These are phyloP conservation scores for Fusarium pilosicola DNA, from an alignment of 2,329 filamentous ascomycete species.

Conservation along the genomic window DNA sequence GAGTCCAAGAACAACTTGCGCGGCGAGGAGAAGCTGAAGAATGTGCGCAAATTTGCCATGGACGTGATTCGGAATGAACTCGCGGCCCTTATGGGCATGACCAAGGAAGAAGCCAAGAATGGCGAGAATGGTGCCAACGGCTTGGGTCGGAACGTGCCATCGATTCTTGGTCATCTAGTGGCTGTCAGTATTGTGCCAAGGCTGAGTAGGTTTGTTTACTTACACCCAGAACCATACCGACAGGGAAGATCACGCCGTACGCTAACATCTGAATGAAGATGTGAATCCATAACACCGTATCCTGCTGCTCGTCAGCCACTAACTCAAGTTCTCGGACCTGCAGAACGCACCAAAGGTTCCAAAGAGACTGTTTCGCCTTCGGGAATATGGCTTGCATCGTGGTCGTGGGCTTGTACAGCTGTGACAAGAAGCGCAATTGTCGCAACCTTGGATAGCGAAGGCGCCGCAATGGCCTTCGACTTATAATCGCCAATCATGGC, in stretches of 20 bases:
- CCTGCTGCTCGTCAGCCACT: constrained; percentile 59
- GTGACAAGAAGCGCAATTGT: constrained; percentile 39
- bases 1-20: constrained; percentile 81
- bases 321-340: background rate
- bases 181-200: background rate
- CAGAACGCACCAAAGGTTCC: constrained; percentile 74
- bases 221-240: constrained; percentile 95
- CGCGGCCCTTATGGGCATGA: constrained; percentile 87
- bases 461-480: constrained; percentile 24
- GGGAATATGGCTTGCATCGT: constrained; percentile 65
- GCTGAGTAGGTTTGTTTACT: constrained; percentile 46
- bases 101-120: constrained; percentile 90
- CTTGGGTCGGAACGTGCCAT: constrained; percentile 94
- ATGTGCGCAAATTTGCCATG: constrained; percentile 84
- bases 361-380: constrained; percentile 75
- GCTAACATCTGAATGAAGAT: constrained; percentile 88
- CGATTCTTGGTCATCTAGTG: constrained; percentile 82
- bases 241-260: constrained; percentile 91
- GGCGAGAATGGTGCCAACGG: constrained; percentile 77
- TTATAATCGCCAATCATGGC: constrained; percentile 37
- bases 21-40: constrained; percentile 81
- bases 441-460: constrained; percentile 31
- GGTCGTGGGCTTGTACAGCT: constrained; percentile 56
- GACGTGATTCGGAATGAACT: constrained; percentile 79
- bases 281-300: constrained; percentile 90